Conservation (phyloP, 1,139 yeast species). For the Wickerhamiella pararugosa region DNA sequence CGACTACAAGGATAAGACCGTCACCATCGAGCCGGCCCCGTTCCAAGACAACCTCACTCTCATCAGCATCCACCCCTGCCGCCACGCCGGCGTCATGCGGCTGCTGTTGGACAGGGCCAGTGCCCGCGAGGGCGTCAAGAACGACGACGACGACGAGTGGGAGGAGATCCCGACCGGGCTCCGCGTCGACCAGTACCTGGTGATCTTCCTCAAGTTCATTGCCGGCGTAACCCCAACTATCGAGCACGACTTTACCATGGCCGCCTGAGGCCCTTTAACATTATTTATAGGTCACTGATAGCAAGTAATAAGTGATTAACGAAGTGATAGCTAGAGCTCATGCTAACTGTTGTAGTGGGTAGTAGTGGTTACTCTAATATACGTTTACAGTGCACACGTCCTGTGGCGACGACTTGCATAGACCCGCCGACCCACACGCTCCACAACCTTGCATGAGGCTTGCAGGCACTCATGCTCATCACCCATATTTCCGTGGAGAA, state of each 20-base stretch:
- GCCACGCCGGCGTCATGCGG: slow-evolving; percentile 89
- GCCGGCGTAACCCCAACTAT: slow-evolving; percentile 97
- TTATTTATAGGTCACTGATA: too few relatives aligned
- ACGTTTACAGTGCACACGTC: too few relatives aligned
- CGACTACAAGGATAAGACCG: slow-evolving; percentile 91
- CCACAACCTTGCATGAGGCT: too few relatives aligned
- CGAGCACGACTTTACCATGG: slow-evolving; percentile 91
- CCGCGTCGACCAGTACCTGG: slow-evolving; percentile 79
- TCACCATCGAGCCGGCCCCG: slow-evolving; percentile 87
- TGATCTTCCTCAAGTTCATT: slow-evolving; percentile 80
- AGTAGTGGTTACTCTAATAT: too few relatives aligned
- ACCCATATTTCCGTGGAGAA: too few relatives aligned
- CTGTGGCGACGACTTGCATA: too few relatives aligned
- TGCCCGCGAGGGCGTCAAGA: slow-evolving; percentile 4
- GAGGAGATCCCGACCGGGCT: slow-evolving; percentile 36
- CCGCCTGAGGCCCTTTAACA: slow-evolving; percentile 7
- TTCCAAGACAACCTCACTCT: slow-evolving; percentile 64
- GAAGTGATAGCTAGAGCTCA: too few relatives aligned
- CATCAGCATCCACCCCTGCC: slow-evolving; percentile 92
- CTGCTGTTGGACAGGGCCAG: slow-evolving; percentile 59
- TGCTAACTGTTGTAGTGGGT: too few relatives aligned
- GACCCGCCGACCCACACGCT: too few relatives aligned
- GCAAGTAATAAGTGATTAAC: too few relatives aligned
- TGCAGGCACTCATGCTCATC: too few relatives aligned
- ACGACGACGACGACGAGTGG: slow-evolving; percentile 26